Evolutionary conservation across 164 flowering plant species (phyloP), one percentile per base, ranked within the genome.

Genomic region (Pachysandra terminalis): DNA sequence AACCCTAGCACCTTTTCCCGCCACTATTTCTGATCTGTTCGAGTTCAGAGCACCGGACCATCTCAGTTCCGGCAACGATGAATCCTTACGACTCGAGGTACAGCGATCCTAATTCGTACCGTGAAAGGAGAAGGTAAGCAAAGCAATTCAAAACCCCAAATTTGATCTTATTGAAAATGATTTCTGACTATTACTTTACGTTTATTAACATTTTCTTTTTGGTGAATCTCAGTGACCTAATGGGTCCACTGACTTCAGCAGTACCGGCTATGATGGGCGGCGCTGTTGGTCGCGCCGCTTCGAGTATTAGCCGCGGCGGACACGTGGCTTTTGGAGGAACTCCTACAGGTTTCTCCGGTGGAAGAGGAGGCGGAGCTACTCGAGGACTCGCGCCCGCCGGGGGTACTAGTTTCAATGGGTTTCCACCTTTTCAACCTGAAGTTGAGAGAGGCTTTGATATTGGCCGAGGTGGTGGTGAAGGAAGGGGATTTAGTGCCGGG

Each of bases 71-170:
- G 17, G 55, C 12, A 24, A 72, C 40, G 72, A 84, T 79, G 84
- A 79, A 79, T 63, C 77, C 68, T 17, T 81, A 70, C 71, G 97
- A 91, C 55, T 41, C 72, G 64, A 82, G 98, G 71, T 82, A 75
- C 72, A 65, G 74, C 26, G 98, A 90, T 53, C 86, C 90, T 9
- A 71, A 73, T 65, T 89, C 96, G 26, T 93, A 87, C 79, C 91
- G 96, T 17, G 85, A 86, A 14, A 84, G 97, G 24, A 80, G 93
- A 74, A 86, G 91, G 97, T 87, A 74, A 16, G 25, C 16, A 16
- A 24, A 10, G 13, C 23, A 21, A n/a, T n/a, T n/a, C n/a, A n/a
- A n/a, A n/a, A n/a, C 21, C 25, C n/a, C 27, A 16, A 14, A 16
- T 10, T n/a, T 26, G 14, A 7, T 54, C 32, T n/a, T 32, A 27